A percentile compares a stretch with the other conserved stretches of the same genome.
Evolutionary conservation across 2,329 filamentous ascomycete genomes (phyloP).

Genomic region (Cordyceps javanica): DNA sequence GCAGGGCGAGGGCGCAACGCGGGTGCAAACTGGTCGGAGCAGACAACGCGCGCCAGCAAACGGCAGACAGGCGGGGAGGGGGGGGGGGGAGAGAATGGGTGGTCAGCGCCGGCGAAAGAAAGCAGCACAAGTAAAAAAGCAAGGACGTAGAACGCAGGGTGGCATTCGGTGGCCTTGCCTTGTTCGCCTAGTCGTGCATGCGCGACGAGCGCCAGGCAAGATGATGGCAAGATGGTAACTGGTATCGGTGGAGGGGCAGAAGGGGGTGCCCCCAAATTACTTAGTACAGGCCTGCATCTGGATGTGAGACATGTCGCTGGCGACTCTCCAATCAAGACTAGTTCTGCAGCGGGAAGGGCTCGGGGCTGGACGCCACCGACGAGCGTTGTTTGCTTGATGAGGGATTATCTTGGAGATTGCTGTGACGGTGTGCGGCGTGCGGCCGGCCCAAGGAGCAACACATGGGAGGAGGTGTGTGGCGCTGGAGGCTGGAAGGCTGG

Average conservation of each 20-base stretch:
- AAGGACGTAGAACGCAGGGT: no score
- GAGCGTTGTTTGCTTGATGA: constrained; percentile 2
- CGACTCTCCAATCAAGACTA: not conserved
- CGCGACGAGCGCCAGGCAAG: not conserved
- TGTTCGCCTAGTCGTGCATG: not conserved
- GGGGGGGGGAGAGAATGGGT: not conserved
- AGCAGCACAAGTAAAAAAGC: no score
- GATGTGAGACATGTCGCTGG: constrained; percentile 1
- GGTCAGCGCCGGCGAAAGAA: not conserved
- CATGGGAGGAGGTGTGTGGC: not conserved
- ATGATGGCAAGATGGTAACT: not conserved
- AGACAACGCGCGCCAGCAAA: not conserved
- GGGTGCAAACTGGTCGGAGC: not conserved
- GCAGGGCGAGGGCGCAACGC: not conserved
- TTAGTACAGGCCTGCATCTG: constrained; percentile 8
- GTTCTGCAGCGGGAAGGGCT: not conserved
- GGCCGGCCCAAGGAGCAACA: not conserved
- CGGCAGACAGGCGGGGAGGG: not conserved
- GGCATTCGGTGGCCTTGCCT: not conserved
- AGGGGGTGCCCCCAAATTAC: not conserved
- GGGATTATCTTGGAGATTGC: constrained; percentile 2
- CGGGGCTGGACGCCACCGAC: not conserved
- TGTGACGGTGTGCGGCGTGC: no score
- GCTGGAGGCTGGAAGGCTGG: not conserved
- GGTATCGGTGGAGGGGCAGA: not conserved